Conservation (phyloP, 164 flowering plant genomes). For the Liriodendron chinense region DNA sequence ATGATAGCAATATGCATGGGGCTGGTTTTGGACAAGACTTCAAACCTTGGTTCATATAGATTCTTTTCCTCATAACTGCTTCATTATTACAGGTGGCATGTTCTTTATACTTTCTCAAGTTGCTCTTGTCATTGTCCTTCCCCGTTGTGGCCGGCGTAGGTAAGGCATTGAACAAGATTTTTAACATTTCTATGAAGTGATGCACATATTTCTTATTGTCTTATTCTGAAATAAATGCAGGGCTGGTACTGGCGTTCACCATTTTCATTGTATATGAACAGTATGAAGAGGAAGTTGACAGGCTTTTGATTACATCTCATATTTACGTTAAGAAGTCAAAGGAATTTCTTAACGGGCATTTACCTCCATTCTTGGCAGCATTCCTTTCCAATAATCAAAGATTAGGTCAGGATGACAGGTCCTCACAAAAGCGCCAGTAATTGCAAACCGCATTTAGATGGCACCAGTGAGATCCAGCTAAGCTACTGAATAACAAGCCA, state of each 20-base stretch:
- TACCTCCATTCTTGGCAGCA: slow-evolving; percentile 18
- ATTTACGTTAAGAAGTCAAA: slow-evolving; percentile 19
- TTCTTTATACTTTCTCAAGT: slow-evolving; percentile 43
- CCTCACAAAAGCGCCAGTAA: neutral
- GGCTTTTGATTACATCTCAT: slow-evolving; percentile 17
- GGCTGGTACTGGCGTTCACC: slow-evolving; percentile 51
- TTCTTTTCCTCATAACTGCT: neutral
- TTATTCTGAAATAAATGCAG: slow-evolving; percentile 35
- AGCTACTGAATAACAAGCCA: neutral
- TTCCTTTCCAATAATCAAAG: slow-evolving; percentile 1
- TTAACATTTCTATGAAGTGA: neutral
- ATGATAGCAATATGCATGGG: neutral
- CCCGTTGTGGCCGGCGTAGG: slow-evolving; percentile 44
- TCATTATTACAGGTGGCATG: slow-evolving; percentile 37
- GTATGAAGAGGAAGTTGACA: slow-evolving; percentile 62
- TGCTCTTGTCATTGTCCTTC: slow-evolving; percentile 35
- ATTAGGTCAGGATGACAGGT: neutral
- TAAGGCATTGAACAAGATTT: slow-evolving; percentile 23
- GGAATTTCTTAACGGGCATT: slow-evolving; percentile 25
- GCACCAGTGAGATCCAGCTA: neutral
- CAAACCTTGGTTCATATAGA: neutral
- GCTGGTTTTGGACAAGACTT: neutral
- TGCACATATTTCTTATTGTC: neutral
- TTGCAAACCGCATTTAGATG: neutral
- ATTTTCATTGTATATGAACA: slow-evolving; percentile 65